phyloP scores from a whole-genome alignment of 345 rosid genomes.

The Citrus unshiu region DNA sequence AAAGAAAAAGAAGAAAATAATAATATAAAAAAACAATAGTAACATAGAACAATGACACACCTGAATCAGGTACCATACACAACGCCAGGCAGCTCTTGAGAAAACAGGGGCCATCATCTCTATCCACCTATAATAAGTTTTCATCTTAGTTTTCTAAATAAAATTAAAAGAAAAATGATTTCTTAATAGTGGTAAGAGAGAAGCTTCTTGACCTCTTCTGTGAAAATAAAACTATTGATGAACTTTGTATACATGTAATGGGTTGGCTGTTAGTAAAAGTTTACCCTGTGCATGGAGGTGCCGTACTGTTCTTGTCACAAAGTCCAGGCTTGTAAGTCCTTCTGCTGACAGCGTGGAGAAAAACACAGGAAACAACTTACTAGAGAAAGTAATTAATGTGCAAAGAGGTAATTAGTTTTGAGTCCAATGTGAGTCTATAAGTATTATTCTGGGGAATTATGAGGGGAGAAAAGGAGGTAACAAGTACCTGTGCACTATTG shows the following conservation, averaged over 20 bases:
- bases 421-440: neutral
- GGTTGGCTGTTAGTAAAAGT: neutral
- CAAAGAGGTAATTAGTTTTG: no score
- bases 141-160: constrained; percentile 10
- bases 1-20: neutral
- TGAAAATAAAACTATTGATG: neutral
- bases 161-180: neutral
- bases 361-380: neutral
- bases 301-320: constrained; percentile 43
- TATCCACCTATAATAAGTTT: constrained; percentile 48
- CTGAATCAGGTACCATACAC: constrained; percentile 79
- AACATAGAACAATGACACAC: constrained; percentile 13
- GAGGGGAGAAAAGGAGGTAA: neutral
- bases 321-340: constrained; percentile 46
- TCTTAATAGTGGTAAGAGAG: neutral
- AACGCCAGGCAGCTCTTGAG: constrained; percentile 69
- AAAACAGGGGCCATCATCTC: constrained; percentile 86
- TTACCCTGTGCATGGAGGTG: constrained; percentile 79
- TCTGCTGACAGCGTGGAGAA: constrained; percentile 34
- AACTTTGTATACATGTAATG: neutral
- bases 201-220: neutral
- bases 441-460: neutral
- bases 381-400: constrained; percentile 7
- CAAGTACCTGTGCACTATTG: constrained; percentile 61
- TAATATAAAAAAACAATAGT: neutral